Evolutionary conservation across 2,329 filamentous ascomycete species (phyloP).

Genomic region (Oidium heveae): DNA sequence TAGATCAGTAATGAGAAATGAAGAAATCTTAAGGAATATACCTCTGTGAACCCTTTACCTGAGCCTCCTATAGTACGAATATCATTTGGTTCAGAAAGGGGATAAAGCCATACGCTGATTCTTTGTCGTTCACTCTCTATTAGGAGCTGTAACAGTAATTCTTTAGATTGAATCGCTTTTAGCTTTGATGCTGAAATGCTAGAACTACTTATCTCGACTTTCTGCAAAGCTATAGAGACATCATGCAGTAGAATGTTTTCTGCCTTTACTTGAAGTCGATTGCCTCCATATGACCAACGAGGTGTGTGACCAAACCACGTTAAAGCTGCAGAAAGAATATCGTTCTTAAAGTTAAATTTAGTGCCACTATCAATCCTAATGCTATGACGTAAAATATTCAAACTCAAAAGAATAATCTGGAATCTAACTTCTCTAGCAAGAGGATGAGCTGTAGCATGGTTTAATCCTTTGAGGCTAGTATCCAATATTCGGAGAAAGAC

Average conservation of each 20-base stretch:
- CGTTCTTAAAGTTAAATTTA: slow-evolving; percentile 69
- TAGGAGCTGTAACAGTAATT: slow-evolving; percentile 57
- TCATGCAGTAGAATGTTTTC: slow-evolving; percentile 65
- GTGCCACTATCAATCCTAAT: slow-evolving; percentile 36
- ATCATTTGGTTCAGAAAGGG: slow-evolving; percentile 39
- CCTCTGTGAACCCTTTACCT: slow-evolving; percentile 19
- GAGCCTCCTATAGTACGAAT: slow-evolving; percentile 10
- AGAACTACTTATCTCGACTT: slow-evolving; percentile 31
- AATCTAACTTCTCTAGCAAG: slow-evolving; percentile 82
- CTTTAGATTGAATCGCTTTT: slow-evolving; percentile 49
- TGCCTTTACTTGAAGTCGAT: slow-evolving; percentile 76
- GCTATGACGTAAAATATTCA: slow-evolving; percentile 51
- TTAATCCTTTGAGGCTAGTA: slow-evolving; percentile 51
- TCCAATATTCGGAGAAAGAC: slow-evolving; percentile 63
- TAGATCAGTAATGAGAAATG: slow-evolving; percentile 11
- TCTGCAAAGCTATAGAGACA: slow-evolving; percentile 40
- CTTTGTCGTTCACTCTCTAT: slow-evolving; percentile 66
- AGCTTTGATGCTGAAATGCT: slow-evolving; percentile 16
- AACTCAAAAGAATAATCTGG: slow-evolving; percentile 58
- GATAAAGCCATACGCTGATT: slow-evolving; percentile 72
- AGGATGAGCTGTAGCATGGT: slow-evolving; percentile 48
- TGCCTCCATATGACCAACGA: slow-evolving; percentile 88
- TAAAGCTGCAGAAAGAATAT: slow-evolving; percentile 62
- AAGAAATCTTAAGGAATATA: slow-evolving; percentile 6
- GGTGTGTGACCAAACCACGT: slow-evolving; percentile 71